These are phyloP conservation scores for Fraxinus xanthoxyloides DNA, from an alignment of 305 asterid genomes.

Conservation along the genomic window DNA sequence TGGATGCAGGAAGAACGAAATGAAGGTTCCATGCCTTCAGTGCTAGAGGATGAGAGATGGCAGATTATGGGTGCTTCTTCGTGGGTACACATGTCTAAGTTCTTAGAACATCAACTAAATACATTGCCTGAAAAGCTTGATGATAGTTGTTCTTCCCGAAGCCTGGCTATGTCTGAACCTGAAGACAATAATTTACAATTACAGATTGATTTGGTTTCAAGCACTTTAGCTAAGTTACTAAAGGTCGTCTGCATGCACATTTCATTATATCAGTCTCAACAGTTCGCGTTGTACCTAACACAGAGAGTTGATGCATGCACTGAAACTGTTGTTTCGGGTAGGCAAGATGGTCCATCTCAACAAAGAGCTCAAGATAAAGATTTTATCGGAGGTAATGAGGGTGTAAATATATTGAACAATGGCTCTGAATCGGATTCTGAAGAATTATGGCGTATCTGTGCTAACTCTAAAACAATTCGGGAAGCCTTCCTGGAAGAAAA, in stretches of 20 bases:
- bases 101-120: slow-evolving; percentile 53
- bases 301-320: slow-evolving; percentile 50
- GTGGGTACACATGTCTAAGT: slow-evolving; percentile 67
- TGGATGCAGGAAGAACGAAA: slow-evolving; percentile 38
- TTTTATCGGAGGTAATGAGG: slow-evolving; percentile 30
- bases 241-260: slow-evolving; percentile 47
- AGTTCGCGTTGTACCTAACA: slow-evolving; percentile 57
- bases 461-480: slow-evolving; percentile 47
- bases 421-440: slow-evolving; percentile 46
- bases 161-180: slow-evolving; percentile 30
- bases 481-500: slow-evolving; percentile 59
- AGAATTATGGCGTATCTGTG: slow-evolving; percentile 52
- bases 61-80: slow-evolving; percentile 49
- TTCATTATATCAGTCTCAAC: slow-evolving; percentile 62
- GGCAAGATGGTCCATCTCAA: slow-evolving; percentile 45
- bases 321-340: slow-evolving; percentile 32
- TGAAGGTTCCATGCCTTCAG: slow-evolving; percentile 31
- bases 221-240: slow-evolving; percentile 44
- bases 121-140: slow-evolving; percentile 38
- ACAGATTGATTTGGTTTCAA: slow-evolving; percentile 37
- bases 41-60: slow-evolving; percentile 58
- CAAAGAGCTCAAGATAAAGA: slow-evolving; percentile 30
- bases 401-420: slow-evolving; percentile 32
- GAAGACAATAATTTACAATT: slow-evolving; percentile 32
- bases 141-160: slow-evolving; percentile 31